These are phyloP conservation scores for Lonicera japonica DNA, from an alignment of 129 eudicot genomes.

Conservation along the genomic window DNA sequence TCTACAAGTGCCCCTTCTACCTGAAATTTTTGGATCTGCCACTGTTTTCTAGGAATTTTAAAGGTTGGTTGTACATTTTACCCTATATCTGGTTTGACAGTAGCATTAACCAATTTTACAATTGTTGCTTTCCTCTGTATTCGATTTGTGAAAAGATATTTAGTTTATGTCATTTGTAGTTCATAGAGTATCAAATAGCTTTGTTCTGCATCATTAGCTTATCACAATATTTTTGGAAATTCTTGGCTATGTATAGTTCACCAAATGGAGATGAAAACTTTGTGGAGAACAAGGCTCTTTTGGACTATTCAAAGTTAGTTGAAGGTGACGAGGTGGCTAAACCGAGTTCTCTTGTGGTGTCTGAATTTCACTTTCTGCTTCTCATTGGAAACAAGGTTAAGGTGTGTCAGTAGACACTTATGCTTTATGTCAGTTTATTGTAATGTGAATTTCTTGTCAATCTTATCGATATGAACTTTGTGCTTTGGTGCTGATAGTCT, in stretches of 20 bases:
- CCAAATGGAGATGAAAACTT: slow-evolving; percentile 88
- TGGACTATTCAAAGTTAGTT: slow-evolving; percentile 70
- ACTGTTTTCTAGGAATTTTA: too few species aligned
- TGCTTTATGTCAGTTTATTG: neutral
- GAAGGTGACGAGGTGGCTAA: slow-evolving; percentile 72
- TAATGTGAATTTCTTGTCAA: neutral
- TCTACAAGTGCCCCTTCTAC: too few species aligned
- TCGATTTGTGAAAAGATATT: neutral
- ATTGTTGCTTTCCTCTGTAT: neutral
- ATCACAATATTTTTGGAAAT: neutral
- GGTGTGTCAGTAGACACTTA: slow-evolving; percentile 38
- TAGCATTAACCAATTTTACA: neutral
- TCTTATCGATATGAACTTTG: neutral
- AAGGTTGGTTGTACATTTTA: too few species aligned
- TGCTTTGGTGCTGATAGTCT: neutral
- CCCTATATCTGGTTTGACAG: too few species aligned
- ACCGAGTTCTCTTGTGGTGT: slow-evolving; percentile 85
- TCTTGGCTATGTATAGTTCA: slow-evolving; percentile 45
- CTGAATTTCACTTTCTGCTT: slow-evolving; percentile 92
- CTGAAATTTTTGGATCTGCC: too few species aligned
- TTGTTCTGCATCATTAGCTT: slow-evolving; percentile 7
- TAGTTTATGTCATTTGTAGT: neutral
- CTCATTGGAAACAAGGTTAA: slow-evolving; percentile 88
- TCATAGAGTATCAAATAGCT: too few species aligned
- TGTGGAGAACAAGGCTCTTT: slow-evolving; percentile 97